Base-by-base conservation (phyloP, 495 filamentous ascomycete species). In the Chlorociboria aeruginascens region DNA sequence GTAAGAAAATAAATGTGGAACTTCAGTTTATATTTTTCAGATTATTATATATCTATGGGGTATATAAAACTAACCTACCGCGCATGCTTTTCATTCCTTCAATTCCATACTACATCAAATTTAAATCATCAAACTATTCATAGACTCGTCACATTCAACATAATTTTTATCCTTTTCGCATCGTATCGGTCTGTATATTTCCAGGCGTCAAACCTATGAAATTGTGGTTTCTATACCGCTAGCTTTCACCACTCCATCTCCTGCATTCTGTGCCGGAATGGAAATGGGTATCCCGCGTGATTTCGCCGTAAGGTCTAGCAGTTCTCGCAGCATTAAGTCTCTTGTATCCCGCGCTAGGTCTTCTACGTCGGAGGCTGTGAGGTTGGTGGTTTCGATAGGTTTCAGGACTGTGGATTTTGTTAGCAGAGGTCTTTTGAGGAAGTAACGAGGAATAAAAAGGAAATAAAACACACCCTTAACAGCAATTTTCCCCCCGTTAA, bases 341-440 rank as follows among this genome's bases (percentile, higher is more conserved):
- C 82, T 74, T 3, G 82, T 86, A 8, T 69, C 70, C 44, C 71
- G 69, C n/a, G 81, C 74, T 31, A 98, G 69, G 25, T 75, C 70
- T 54, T 95, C 87, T 20, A 95, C 89, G 62, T 98, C 90, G 35
- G 77, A 81, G 17, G 81, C 32, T 16, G 77, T 87, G 49, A 96
- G 69, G 31, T 81, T 77, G 41, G 72, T 71, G n/a, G 92, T 98
- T 16, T 74, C 69, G 52, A 98, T 92, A 2, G 92, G 87, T 54
- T 85, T 78, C 31, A 98, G 70, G 16, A 96, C 85, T 84, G 56
- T 29, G 8, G 31, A 0, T 16, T 32, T 10, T 3, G 17, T 10
- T 12, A 4, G 14, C 10, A 45, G 4, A 4, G 20, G 2, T 25
- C 20, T 4, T 25, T 4, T 25, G 1, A 25, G 4, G 1, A 25